A percentile compares a stretch with the other conserved stretches of the same genome.
Conservation (phyloP, 768 basidiomycete species). For the Austroboletus eburneus region DNA sequence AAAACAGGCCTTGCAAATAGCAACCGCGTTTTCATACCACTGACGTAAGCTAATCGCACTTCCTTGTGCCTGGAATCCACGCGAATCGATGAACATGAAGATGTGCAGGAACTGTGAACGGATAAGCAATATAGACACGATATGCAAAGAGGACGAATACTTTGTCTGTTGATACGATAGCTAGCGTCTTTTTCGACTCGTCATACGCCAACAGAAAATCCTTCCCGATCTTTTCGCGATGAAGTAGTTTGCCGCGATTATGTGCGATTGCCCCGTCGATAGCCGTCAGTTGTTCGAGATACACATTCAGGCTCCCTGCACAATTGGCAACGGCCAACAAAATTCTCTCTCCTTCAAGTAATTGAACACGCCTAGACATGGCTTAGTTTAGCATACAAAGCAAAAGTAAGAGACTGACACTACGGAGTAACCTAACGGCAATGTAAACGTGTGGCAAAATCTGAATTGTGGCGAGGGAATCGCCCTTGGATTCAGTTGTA, state of each 20-base stretch:
- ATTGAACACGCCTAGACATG: slow-evolving; percentile 33
- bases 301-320: slow-evolving; percentile 34
- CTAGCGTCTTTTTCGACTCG: slow-evolving; percentile 46
- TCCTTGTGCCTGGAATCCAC: slow-evolving; percentile 39
- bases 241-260: slow-evolving; percentile 30
- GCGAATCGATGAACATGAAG: slow-evolving; percentile 45
- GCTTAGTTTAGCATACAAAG: background rate
- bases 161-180: slow-evolving; percentile 41
- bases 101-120: slow-evolving; percentile 37
- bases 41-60: slow-evolving; percentile 35
- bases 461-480: slow-evolving; percentile 24
- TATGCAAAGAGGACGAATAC: slow-evolving; percentile 18
- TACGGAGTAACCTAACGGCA: slow-evolving; percentile 19
- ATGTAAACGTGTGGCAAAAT: slow-evolving; percentile 10
- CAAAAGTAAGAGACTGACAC: slow-evolving; percentile 6
- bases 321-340: slow-evolving; percentile 40
- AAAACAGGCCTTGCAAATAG: slow-evolving; percentile 39
- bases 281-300: slow-evolving; percentile 30
- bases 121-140: background rate
- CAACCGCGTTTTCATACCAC: slow-evolving; percentile 38
- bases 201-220: slow-evolving; percentile 48
- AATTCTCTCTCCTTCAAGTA: slow-evolving; percentile 38
- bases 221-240: slow-evolving; percentile 44
- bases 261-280: slow-evolving; percentile 32
- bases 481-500: slow-evolving; percentile 21